These are phyloP conservation scores for Barbarea vulgaris DNA, from an alignment of 345 rosid species.

Conservation along the genomic window DNA sequence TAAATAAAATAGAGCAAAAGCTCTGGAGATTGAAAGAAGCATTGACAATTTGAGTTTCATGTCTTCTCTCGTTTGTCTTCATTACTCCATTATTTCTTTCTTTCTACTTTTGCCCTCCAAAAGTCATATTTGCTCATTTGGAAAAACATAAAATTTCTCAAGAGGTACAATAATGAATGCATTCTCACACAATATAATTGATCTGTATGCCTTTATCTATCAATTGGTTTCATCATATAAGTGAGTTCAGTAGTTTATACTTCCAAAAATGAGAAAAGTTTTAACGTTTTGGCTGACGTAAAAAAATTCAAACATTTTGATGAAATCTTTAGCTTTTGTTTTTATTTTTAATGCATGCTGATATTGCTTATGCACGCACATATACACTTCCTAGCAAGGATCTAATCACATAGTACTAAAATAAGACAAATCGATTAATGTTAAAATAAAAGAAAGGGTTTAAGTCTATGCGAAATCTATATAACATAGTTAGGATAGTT, in stretches of 20 bases:
- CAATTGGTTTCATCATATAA: constrained; percentile 8
- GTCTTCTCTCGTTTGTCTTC: constrained; percentile 22
- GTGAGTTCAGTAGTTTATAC: not conserved
- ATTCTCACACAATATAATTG: constrained; percentile 2
- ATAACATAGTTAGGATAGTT: too few relatives aligned
- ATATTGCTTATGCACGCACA: not conserved
- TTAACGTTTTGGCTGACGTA: not conserved
- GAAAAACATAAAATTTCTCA: not conserved
- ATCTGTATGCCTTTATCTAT: not conserved
- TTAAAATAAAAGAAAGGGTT: too few relatives aligned
- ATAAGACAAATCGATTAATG: not conserved
- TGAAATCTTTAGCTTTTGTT: not conserved
- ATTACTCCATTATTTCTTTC: constrained; percentile 21
- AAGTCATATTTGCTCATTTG: not conserved
- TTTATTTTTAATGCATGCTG: not conserved
- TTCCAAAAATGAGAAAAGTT: not conserved
- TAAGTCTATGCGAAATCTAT: too few relatives aligned
- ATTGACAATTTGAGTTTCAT: constrained; percentile 23
- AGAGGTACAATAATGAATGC: constrained; percentile 27
- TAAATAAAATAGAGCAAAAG: constrained; percentile 15
- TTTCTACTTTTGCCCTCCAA: not conserved
- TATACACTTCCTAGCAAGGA: too few relatives aligned
- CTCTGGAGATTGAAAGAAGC: constrained; percentile 28
- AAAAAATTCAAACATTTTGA: not conserved
- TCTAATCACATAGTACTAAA: not conserved